phyloP scores from a whole-genome alignment of 306 rosid genomes.

The Echinosophora koreensis region DNA sequence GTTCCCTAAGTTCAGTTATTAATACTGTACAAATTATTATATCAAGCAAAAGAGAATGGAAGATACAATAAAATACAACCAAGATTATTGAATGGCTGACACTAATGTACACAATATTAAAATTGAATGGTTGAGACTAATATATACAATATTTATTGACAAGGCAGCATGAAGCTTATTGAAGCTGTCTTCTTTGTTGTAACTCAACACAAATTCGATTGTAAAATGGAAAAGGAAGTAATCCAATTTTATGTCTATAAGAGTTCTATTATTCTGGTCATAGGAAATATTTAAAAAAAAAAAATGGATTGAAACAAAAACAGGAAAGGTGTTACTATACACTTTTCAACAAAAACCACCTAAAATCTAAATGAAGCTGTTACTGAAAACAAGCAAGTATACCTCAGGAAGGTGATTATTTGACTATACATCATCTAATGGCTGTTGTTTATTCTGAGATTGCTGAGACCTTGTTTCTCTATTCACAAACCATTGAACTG shows the following conservation, averaged over 20 bases:
- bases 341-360: conserved; percentile 35
- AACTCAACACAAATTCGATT: conserved; percentile 38
- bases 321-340: conserved; percentile 39
- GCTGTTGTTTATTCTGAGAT: conserved; percentile 48
- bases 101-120: background rate
- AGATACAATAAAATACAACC: conserved; percentile 1
- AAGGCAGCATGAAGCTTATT: conserved; percentile 1
- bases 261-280: conserved; percentile 10
- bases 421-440: conserved; percentile 68
- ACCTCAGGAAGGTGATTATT: conserved; percentile 36
- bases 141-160: conserved; percentile 15
- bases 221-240: background rate
- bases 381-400: conserved; percentile 37
- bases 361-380: conserved; percentile 45
- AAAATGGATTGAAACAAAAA: conserved; percentile 32
- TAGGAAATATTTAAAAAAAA: conserved; percentile 8
- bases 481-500: conserved; percentile 91
- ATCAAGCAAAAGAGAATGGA: conserved; percentile 24
- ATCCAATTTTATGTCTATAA: conserved; percentile 14
- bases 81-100: background rate
- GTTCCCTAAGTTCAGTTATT: conserved; percentile 41
- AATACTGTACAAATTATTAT: conserved; percentile 40
- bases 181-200: conserved; percentile 38
- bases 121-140: too few relatives aligned
- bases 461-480: conserved; percentile 75